A percentile compares a stretch with the other conserved stretches of the same genome.
Conservation (phyloP, 2,329 filamentous ascomycete species). For the Fusarium haematococcum region DNA sequence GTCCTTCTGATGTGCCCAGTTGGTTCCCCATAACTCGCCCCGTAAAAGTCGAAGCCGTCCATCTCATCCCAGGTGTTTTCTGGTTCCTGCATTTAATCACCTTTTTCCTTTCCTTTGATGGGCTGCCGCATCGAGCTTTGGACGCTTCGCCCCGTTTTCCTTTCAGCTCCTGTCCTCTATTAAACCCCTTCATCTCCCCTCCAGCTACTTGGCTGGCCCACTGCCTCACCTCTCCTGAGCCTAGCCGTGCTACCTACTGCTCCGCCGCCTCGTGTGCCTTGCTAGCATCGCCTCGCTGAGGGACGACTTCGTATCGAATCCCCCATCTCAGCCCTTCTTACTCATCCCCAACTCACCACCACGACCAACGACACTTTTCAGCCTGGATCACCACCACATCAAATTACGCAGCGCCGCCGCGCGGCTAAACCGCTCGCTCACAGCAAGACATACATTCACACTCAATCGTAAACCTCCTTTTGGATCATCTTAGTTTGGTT, state of each 20-base stretch:
- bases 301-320: constrained; percentile 14
- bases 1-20: constrained; percentile 40
- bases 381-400: constrained; percentile 35
- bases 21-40: constrained; percentile 25
- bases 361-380: constrained; percentile 27
- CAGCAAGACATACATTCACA: constrained; percentile 26
- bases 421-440: constrained; percentile 33
- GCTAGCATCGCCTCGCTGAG: constrained; percentile 38
- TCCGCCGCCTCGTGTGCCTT: constrained; percentile 24
- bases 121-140: constrained; percentile 23
- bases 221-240: constrained; percentile 9
- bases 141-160: constrained; percentile 34
- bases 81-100: constrained; percentile 40
- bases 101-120: constrained; percentile 12
- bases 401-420: constrained; percentile 26
- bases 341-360: constrained; percentile 33
- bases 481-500: constrained; percentile 36
- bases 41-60: constrained; percentile 30
- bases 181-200: constrained; percentile 2
- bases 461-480: constrained; percentile 14
- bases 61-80: constrained; percentile 15
- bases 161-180: background rate
- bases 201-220: constrained; percentile 21
- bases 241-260: constrained; percentile 17
- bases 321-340: constrained; percentile 27